Base-by-base conservation (phyloP, 805 yeast genomes). In the Lipomyces orientalis region DNA sequence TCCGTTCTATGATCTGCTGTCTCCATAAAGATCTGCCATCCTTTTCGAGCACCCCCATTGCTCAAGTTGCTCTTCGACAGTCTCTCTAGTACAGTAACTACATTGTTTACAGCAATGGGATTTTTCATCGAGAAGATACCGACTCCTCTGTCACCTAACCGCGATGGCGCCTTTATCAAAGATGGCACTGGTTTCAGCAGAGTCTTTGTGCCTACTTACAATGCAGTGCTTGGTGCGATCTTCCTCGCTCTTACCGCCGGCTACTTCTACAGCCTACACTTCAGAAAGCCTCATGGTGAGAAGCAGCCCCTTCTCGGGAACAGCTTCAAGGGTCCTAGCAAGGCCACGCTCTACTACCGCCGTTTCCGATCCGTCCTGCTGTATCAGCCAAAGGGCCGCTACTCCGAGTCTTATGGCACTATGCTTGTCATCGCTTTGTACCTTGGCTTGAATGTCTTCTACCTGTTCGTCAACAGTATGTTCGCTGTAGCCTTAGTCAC, bases 41-140 rank as follows among this genome's bases (percentile, higher is more conserved):
- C 55, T 7, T 12, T 8, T 29, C 33, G 29, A 25, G 22, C 33
- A 3, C 33, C 33, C 14, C 14, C 33, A 12, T 22, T n/a, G 9
- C 14, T 12, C 33, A 25, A 19, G 33, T 14, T 22, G 29, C 2
- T 25, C 29, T 25, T 25, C 29, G 29, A 25, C 29, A 25, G 29
- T 25, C 29, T 25, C 10, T 7, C 55, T 25, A 19, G 4, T 14
- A 25, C 46, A 39, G 64, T 43, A 61, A 14, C 63, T 34, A 56
- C 51, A 6, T 25, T 25, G 2, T 58, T 43, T 6, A 19, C 49
- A 43, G 51, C 62, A 60, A 69, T 69, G 72, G 72, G 72, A 37
- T 69, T 64, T 63, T 69, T 69, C 66, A 69, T 69, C 64, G 70
- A 64, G 4, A 69, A 69, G 62, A 69, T 69, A 43, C 72, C 72